Percentiles rank a stretch among this genome's conserved stretches.
These are phyloP conservation scores for Penicillium vulpinum DNA, from an alignment of 2,329 filamentous ascomycete genomes.

Conservation along the genomic window DNA sequence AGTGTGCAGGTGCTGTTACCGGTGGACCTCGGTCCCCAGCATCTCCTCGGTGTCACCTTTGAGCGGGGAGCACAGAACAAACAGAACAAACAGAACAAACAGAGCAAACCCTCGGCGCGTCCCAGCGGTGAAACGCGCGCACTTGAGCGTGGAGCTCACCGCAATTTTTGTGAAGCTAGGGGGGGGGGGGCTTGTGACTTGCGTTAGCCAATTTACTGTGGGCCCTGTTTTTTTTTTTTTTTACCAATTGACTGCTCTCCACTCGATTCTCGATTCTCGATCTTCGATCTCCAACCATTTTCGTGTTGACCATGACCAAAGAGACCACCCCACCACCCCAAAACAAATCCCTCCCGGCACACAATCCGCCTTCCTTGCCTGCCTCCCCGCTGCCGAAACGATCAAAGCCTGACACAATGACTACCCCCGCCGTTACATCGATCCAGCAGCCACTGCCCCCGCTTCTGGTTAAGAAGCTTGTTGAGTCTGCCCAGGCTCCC, in stretches of 20 bases:
- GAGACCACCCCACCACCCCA: slow-evolving; percentile 42
- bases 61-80: slow-evolving; percentile 15
- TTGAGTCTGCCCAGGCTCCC: slow-evolving; percentile 73
- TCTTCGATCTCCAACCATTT: not conserved
- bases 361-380: slow-evolving; percentile 60
- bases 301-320: slow-evolving; percentile 42
- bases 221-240: not conserved
- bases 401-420: slow-evolving; percentile 60
- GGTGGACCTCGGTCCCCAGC: slow-evolving; percentile 13
- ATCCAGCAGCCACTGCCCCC: slow-evolving; percentile 53
- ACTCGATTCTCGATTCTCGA: not conserved
- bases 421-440: slow-evolving; percentile 36
- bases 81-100: slow-evolving; percentile 26
- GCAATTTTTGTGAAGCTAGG: slow-evolving; percentile 18
- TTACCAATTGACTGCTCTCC: not conserved
- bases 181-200: not conserved
- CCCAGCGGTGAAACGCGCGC: slow-evolving; percentile 25
- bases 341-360: slow-evolving; percentile 27
- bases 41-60: slow-evolving; percentile 9
- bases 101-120: slow-evolving; percentile 22
- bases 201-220: slow-evolving; percentile 1
- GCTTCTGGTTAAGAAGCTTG: slow-evolving; percentile 85
- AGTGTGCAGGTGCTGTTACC: slow-evolving; percentile 11
- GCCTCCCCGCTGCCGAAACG: slow-evolving; percentile 78
- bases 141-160: slow-evolving; percentile 26